Conservation (phyloP, 768 basidiomycete species). For the Pholiota molesta region DNA sequence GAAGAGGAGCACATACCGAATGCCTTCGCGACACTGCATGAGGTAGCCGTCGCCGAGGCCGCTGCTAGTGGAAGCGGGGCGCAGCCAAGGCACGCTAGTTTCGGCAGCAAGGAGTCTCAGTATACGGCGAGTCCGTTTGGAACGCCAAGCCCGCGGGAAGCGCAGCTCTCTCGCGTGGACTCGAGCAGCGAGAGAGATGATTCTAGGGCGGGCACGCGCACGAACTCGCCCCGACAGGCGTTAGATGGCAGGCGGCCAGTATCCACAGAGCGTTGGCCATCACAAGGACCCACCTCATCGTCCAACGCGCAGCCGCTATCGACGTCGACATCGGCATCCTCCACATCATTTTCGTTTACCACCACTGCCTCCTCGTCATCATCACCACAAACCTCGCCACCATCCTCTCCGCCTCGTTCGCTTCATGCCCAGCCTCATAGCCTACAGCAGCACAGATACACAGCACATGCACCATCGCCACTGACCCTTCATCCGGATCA, state of each 20-base stretch:
- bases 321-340: neutral
- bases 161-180: neutral
- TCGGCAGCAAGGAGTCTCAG: neutral
- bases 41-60: slow-evolving; percentile 2
- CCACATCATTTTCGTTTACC: neutral
- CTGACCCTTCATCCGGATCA: slow-evolving; percentile 13
- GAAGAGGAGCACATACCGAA: neutral
- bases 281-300: neutral
- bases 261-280: neutral
- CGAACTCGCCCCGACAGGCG: neutral
- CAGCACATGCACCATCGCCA: slow-evolving; percentile 17
- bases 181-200: neutral
- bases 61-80: neutral
- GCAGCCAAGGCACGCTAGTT: neutral
- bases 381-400: neutral
- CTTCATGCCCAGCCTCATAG: slow-evolving; percentile 5
- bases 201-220: neutral
- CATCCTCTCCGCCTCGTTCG: neutral
- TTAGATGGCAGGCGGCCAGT: neutral
- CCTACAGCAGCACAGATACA: slow-evolving; percentile 21
- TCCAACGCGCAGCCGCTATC: neutral
- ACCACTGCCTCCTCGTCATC: neutral
- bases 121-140: neutral
- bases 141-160: slow-evolving; percentile 5
- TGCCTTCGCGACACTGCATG: slow-evolving; percentile 5